Evolutionary conservation across 2,329 filamentous ascomycete species (phyloP).

Genomic region (Nigrograna mackinnonii): DNA sequence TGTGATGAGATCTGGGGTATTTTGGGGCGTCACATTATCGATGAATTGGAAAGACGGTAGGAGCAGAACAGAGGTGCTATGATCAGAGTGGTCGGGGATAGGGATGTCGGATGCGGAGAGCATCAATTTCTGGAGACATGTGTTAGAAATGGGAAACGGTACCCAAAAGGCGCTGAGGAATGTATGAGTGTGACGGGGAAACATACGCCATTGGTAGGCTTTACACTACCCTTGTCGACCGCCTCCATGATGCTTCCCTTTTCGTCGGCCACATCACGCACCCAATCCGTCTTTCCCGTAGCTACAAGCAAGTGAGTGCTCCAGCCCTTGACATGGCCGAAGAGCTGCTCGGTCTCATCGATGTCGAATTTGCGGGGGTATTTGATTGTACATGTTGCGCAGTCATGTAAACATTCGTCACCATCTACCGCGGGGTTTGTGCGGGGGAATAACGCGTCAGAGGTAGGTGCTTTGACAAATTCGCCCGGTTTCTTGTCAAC

Average conservation of each 20-base stretch:
- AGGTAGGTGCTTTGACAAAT: constrained; percentile 52
- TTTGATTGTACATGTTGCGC: constrained; percentile 75
- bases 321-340: constrained; percentile 85
- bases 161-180: background rate
- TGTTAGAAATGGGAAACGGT: no score
- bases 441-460: constrained; percentile 68
- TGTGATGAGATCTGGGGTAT: constrained; percentile 72
- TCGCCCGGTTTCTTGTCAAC: constrained; percentile 38
- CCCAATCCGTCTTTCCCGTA: constrained; percentile 96
- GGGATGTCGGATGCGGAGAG: constrained; percentile 92
- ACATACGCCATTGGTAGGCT: constrained; percentile 71
- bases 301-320: constrained; percentile 88
- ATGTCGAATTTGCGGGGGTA: constrained; percentile 77
- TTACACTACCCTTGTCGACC: constrained; percentile 54
- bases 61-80: constrained; percentile 74
- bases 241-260: constrained; percentile 64
- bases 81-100: constrained; percentile 68
- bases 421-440: constrained; percentile 80
- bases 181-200: background rate
- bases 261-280: constrained; percentile 82
- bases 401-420: constrained; percentile 87
- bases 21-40: constrained; percentile 78
- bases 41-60: constrained; percentile 83
- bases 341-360: constrained; percentile 77
- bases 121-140: constrained; percentile 70